These are phyloP conservation scores for Termitomyces sp. DNA, from an alignment of 768 basidiomycete species.

Conservation along the genomic window DNA sequence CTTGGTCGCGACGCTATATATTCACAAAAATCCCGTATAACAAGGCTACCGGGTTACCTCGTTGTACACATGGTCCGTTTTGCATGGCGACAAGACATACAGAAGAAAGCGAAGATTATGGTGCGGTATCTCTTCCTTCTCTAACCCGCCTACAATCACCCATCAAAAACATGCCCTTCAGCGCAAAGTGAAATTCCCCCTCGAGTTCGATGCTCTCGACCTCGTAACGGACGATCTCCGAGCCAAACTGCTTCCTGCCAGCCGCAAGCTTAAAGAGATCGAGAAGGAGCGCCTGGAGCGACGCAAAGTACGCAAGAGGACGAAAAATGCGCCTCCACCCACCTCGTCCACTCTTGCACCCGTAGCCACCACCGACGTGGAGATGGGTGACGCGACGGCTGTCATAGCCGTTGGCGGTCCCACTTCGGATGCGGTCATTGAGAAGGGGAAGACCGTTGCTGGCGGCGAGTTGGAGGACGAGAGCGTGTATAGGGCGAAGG, in stretches of 20 bases:
- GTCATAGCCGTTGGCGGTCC: slow-evolving; percentile 14
- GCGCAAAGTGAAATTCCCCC: slow-evolving; percentile 90
- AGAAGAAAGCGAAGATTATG: slow-evolving; percentile 97
- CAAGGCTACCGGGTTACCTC: slow-evolving; percentile 80
- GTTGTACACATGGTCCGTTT: slow-evolving; percentile 96
- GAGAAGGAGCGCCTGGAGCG: slow-evolving; percentile 84
- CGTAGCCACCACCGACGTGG: slow-evolving; percentile 33
- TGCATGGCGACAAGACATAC: slow-evolving; percentile 87
- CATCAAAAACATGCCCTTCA: slow-evolving; percentile 18
- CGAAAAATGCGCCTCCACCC: slow-evolving; percentile 37
- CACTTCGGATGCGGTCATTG: slow-evolving; percentile 17
- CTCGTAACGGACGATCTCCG: slow-evolving; percentile 77
- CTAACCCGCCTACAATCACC: background rate
- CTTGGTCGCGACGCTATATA: slow-evolving; percentile 81
- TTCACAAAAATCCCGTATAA: slow-evolving; percentile 72
- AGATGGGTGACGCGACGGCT: slow-evolving; percentile 36
- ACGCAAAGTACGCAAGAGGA: slow-evolving; percentile 73
- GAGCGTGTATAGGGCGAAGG: slow-evolving; percentile 52
- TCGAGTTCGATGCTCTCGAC: slow-evolving; percentile 83
- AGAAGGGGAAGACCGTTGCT: slow-evolving; percentile 22
- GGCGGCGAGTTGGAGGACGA: slow-evolving; percentile 62
- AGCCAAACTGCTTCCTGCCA: slow-evolving; percentile 63
- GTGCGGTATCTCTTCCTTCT: slow-evolving; percentile 36
- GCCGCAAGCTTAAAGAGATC: slow-evolving; percentile 67
- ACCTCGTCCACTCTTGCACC: slow-evolving; percentile 19